Conservation (phyloP, 768 basidiomycete species). For the Mycena indigotica region DNA sequence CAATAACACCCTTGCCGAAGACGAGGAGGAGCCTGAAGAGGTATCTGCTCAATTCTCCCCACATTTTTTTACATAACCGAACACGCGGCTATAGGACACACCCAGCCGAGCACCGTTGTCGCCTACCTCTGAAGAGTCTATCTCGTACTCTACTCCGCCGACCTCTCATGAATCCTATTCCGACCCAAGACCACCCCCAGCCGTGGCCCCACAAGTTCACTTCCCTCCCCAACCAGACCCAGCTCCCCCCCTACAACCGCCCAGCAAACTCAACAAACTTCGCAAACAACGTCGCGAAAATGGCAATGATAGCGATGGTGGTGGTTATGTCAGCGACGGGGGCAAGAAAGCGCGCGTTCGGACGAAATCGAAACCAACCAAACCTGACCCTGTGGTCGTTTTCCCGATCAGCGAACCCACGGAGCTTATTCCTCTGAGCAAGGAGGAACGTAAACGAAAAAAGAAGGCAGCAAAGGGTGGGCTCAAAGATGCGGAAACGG, state of each 20-base stretch:
- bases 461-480: slow-evolving; percentile 19
- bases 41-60: slow-evolving; percentile 24
- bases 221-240: slow-evolving; percentile 8
- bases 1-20: slow-evolving; percentile 58
- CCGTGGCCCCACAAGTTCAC: slow-evolving; percentile 3
- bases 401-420: slow-evolving; percentile 26
- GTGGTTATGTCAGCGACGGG: slow-evolving; percentile 51
- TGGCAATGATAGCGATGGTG: slow-evolving; percentile 57
- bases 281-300: slow-evolving; percentile 31
- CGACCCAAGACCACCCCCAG: not conserved
- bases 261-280: slow-evolving; percentile 12
- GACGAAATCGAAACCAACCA: slow-evolving; percentile 31
- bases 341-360: slow-evolving; percentile 24
- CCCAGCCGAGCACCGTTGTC: slow-evolving; percentile 11
- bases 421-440: slow-evolving; percentile 25
- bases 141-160: slow-evolving; percentile 19
- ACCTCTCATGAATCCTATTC: slow-evolving; percentile 20
- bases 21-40: slow-evolving; percentile 47
- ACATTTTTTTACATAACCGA: not conserved
- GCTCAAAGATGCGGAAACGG: slow-evolving; percentile 27
- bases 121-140: slow-evolving; percentile 21
- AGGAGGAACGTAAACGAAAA: slow-evolving; percentile 25
- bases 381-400: slow-evolving; percentile 25
- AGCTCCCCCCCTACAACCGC: not conserved
- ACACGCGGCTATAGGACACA: slow-evolving; percentile 1